Evolutionary conservation across 345 rosid species (phyloP).

Genomic region (Cardamine resedifolia): DNA sequence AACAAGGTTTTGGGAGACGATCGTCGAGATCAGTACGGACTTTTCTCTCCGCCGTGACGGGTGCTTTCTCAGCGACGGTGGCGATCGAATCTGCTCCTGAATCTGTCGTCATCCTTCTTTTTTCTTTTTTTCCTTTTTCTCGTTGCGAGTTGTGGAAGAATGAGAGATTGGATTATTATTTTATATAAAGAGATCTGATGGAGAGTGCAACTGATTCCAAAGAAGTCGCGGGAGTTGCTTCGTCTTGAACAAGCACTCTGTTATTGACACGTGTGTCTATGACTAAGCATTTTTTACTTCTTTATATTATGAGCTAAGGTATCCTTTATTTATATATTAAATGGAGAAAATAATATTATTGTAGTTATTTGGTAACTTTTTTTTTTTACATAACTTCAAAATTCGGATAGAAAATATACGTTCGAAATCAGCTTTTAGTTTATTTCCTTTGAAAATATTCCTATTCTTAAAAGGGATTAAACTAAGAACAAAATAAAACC

Average conservation of each 20-base stretch:
- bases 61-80: slow-evolving; percentile 49
- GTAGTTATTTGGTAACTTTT: too few relatives aligned
- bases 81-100: slow-evolving; percentile 40
- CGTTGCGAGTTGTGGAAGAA: not conserved
- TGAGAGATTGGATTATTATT: not conserved
- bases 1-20: slow-evolving; percentile 60
- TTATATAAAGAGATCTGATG: not conserved
- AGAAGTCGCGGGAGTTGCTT: slow-evolving; percentile 35
- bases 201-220: slow-evolving; percentile 28
- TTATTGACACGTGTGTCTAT: slow-evolving; percentile 26
- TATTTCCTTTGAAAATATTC: too few relatives aligned
- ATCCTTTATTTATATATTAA: not conserved
- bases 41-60: slow-evolving; percentile 50
- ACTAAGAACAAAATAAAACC: too few relatives aligned
- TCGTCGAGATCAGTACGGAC: slow-evolving; percentile 55
- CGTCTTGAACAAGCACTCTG: slow-evolving; percentile 4
- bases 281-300: slow-evolving; percentile 30
- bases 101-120: slow-evolving; percentile 30
- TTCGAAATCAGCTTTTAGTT: too few relatives aligned
- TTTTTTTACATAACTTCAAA: too few relatives aligned
- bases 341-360: too few relatives aligned
- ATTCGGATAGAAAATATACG: too few relatives aligned
- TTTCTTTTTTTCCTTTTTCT: too few relatives aligned
- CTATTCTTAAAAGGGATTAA: too few relatives aligned
- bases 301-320: not conserved